Evolutionary conservation across 75 land plant genomes (phyloP).

Genomic region (Cryptomeria japonica): DNA sequence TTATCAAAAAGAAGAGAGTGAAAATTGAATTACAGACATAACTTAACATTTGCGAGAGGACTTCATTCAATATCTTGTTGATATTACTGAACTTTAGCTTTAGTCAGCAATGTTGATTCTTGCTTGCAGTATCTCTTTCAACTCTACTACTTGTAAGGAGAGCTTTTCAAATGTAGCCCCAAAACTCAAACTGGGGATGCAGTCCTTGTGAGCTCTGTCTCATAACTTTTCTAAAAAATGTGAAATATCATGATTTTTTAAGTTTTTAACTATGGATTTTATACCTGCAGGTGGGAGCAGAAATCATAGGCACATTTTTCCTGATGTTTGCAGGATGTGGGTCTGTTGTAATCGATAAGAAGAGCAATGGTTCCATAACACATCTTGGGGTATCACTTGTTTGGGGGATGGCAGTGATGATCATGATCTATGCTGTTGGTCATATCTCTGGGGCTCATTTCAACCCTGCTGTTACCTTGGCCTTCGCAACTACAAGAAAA

Average conservation of each 20-base stretch:
- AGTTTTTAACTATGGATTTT: neutral
- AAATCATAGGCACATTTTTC: slow-evolving; percentile 52
- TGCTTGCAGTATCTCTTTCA: no score
- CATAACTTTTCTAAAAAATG: neutral
- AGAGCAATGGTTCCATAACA: slow-evolving; percentile 14
- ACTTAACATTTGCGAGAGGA: neutral
- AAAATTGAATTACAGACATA: no score
- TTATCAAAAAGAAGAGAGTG: no score
- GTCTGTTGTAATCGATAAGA: slow-evolving; percentile 20
- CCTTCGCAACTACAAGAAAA: slow-evolving; percentile 32
- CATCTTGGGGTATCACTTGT: slow-evolving; percentile 35
- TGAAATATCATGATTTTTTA: neutral
- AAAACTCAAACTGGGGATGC: neutral
- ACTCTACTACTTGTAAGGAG: no score
- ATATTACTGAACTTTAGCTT: neutral
- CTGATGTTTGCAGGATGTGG: slow-evolving; percentile 43
- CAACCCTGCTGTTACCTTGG: slow-evolving; percentile 67
- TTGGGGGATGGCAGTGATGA: slow-evolving; percentile 39
- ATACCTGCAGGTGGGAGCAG: slow-evolving; percentile 39
- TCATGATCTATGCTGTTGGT: slow-evolving; percentile 44
- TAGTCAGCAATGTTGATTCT: neutral
- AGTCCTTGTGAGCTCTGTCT: neutral
- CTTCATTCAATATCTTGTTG: no score
- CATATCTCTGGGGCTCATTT: slow-evolving; percentile 70
- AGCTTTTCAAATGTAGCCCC: no score